Base-by-base conservation (phyloP, 148 eudicot species). In the Heliamphora exappendiculata region DNA sequence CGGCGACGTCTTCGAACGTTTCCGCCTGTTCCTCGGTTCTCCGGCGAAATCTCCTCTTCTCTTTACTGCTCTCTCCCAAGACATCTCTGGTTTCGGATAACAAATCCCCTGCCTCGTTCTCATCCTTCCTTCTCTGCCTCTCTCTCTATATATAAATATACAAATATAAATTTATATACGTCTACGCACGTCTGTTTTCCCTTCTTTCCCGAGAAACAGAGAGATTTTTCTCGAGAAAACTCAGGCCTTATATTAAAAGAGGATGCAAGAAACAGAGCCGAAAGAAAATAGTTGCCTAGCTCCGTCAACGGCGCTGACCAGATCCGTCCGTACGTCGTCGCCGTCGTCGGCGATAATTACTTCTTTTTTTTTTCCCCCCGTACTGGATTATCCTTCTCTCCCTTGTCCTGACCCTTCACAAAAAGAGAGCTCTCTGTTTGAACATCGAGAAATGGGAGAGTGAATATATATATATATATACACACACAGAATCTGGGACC, bases 61-160 rank as follows among this genome's bases (percentile, higher is more conserved):
- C 44, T 29, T 41, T 0, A 7, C 34, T 13, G 26, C 1, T 39
- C 26, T 14, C 17, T 19, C 57, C 29, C 13, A 24, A 55, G 5
- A 55, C 3, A 19, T 20, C 10, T 57, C 11, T 57, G 31, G 31
- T 22, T 26, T 1, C 9, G 11, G 47, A 80, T 81, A 81, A 73
- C 81, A 82, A 44, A 76, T 5, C 57, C 91, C 89, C 57, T 83
- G 85, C 76, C 91, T 83, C 11, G 91, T 88, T 74, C 89, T 86
- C 91, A 86, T 88, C n/a, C n/a, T n/a, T n/a, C 74, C 24, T 28
- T 20, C 20, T 24, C 72, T 65, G n/a, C n/a, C 49, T 34, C 36
- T 10, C 75, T 39, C 19, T 51, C 29, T 39, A 1, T 19, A 13
- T 5, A 45, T 29, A 37, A 59, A 44, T 39, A 19, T 33, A 29